Base-by-base conservation (phyloP, 805 yeast genomes). In the Candida nanaspora region DNA sequence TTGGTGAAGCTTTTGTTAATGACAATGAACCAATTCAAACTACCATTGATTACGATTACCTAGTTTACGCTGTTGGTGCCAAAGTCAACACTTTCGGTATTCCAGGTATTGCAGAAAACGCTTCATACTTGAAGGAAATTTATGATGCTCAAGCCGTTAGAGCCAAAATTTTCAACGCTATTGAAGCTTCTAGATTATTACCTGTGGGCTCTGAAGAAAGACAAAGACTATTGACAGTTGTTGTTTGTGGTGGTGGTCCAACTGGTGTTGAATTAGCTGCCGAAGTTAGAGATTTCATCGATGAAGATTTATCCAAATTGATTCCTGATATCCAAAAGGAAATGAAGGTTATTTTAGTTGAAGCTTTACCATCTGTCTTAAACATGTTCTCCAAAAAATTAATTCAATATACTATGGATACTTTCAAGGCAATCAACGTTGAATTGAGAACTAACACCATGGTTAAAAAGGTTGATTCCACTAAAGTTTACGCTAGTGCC, bases 231-330 rank as follows among this genome's bases (percentile, higher is more conserved):
- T 74, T 89, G 60, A 83, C 82, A 47, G 81, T 88, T 53, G 91
- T 91, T 47, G 95, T 91, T 47, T 94, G 93, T 51, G 98, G 98
- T 56, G 98, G 97, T 66, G 98, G 98, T 49, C 97, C 98, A 61
- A 89, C 98, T 34, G 98, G 98, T 69, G 96, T 89, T 47, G 97
- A 88, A 68, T 84, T 88, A 55, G 96, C 97, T 51, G 98, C 95
- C 57, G 97, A 91, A 67, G 69, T 89, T 53, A 94, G 85, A 68
- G 98, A 89, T 65, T 91, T 86, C 66, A 84, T 88, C 47, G 88
- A 85, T 62, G 94, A 89, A 63, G 98, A 89, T 65, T 73, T 89
- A 65, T 67, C 69, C 54, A 85, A 82, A 66, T 86, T 94, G 88
- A 82, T 86, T 68, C 97, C 97, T 33, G 82, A 75, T 55, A 76